phyloP scores from a whole-genome alignment of 768 basidiomycete genomes.

The Flagelloscypha sp. region DNA sequence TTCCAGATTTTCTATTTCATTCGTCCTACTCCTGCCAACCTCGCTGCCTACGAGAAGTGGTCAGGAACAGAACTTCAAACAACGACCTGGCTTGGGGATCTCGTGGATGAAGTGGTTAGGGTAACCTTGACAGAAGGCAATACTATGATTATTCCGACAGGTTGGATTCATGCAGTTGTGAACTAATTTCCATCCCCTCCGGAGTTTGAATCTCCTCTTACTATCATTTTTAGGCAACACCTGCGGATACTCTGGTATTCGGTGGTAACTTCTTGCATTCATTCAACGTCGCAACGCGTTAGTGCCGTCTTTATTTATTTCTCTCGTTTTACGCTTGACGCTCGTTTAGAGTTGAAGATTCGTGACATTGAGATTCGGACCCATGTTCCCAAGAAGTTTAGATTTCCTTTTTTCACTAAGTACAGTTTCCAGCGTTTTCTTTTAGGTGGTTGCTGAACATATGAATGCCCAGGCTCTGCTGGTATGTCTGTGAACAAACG shows the following conservation, averaged over 20 bases:
- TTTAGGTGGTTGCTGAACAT: neutral
- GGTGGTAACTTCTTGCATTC: constrained; percentile 98
- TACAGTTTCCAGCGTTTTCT: constrained; percentile 22
- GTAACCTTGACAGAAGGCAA: constrained; percentile 70
- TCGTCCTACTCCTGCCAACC: constrained; percentile 75
- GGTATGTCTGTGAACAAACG: constrained; percentile 85
- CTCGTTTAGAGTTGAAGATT: constrained; percentile 67
- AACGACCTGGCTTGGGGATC: constrained; percentile 84
- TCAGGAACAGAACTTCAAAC: constrained; percentile 88
- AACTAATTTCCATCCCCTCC: constrained; percentile 26
- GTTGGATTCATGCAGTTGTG: constrained; percentile 99
- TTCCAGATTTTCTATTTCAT: constrained; percentile 92
- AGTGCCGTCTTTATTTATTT: constrained; percentile 18
- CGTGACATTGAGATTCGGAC: constrained; percentile 89
- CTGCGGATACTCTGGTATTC: constrained; percentile 87
- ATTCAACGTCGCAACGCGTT: constrained; percentile 80
- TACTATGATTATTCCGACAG: constrained; percentile 91
- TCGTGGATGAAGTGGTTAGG: constrained; percentile 86
- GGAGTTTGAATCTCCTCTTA: constrained; percentile 3
- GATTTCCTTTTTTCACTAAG: constrained; percentile 79
- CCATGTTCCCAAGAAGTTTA: constrained; percentile 86
- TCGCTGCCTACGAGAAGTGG: constrained; percentile 89
- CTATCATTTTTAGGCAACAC: constrained; percentile 62
- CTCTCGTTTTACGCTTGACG: neutral
- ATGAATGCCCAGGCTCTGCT: constrained; percentile 54